phyloP scores from a whole-genome alignment of 106 monocot genomes.

The Hemerocallis citrina region DNA sequence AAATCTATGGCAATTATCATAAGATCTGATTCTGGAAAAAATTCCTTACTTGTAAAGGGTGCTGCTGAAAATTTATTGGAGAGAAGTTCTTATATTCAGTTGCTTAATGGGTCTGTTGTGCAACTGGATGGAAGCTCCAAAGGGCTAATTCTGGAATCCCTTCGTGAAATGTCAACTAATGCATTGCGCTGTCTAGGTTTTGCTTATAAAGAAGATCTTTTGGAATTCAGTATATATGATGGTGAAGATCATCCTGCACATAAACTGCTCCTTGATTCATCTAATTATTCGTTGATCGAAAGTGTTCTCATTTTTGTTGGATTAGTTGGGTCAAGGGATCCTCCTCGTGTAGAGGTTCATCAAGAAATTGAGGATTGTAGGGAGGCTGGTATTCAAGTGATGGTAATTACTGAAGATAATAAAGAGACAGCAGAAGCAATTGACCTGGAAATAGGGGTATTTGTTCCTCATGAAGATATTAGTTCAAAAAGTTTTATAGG shows the following conservation, averaged over 20 bases:
- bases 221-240: slow-evolving; percentile 68
- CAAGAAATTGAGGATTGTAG: slow-evolving; percentile 83
- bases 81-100: slow-evolving; percentile 51
- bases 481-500: slow-evolving; percentile 57
- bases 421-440: slow-evolving; percentile 91
- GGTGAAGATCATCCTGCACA: slow-evolving; percentile 85
- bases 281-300: slow-evolving; percentile 71
- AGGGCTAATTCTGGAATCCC: slow-evolving; percentile 35
- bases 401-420: slow-evolving; percentile 96
- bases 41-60: slow-evolving; percentile 85
- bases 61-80: slow-evolving; percentile 84
- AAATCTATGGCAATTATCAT: slow-evolving; percentile 92
- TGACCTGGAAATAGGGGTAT: slow-evolving; percentile 79
- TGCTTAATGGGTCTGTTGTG: slow-evolving; percentile 73
- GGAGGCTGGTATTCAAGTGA: slow-evolving; percentile 74
- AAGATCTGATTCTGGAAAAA: slow-evolving; percentile 57
- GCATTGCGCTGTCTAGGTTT: slow-evolving; percentile 88
- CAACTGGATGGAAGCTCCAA: slow-evolving; percentile 37
- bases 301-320: slow-evolving; percentile 73
- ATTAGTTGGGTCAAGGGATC: slow-evolving; percentile 77
- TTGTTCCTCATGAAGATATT: slow-evolving; percentile 49
- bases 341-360: slow-evolving; percentile 81
- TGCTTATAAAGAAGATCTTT: slow-evolving; percentile 70
- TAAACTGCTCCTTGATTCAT: slow-evolving; percentile 62
- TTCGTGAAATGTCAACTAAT: slow-evolving; percentile 61